A percentile compares a stretch with the other conserved stretches of the same genome.
Conservation (phyloP, 345 rosid species). For the Hibiscus mutabilis region DNA sequence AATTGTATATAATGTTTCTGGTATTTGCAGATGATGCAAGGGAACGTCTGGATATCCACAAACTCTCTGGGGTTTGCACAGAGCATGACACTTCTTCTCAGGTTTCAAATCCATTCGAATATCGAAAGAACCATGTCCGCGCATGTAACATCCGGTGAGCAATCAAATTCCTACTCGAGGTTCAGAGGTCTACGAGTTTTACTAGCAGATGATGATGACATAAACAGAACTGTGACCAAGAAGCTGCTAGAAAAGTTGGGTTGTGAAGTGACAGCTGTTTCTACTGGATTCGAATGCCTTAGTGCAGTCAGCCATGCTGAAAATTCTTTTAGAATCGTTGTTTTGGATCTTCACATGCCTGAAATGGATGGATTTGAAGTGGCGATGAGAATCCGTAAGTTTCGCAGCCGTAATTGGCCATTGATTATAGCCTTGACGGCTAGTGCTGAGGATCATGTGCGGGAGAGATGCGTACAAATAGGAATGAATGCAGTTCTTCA, state of each 20-base stretch:
- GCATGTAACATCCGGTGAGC: slow-evolving; percentile 34
- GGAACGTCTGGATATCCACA: slow-evolving; percentile 68
- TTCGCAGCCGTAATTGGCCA: slow-evolving; percentile 66
- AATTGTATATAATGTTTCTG: not conserved
- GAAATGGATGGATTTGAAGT: slow-evolving; percentile 95
- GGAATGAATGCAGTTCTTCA: slow-evolving; percentile 89
- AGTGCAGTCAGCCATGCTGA: slow-evolving; percentile 47
- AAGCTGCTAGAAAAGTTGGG: slow-evolving; percentile 81
- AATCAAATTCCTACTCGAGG: slow-evolving; percentile 41
- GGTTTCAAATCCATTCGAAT: slow-evolving; percentile 53
- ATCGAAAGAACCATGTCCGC: slow-evolving; percentile 35
- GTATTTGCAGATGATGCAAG: slow-evolving; percentile 86
- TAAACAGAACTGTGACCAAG: slow-evolving; percentile 70
- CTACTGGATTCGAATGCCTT: slow-evolving; percentile 87
- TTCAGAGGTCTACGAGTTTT: slow-evolving; percentile 62
- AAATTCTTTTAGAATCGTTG: slow-evolving; percentile 49
- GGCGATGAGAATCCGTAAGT: slow-evolving; percentile 78
- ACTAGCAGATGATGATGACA: slow-evolving; percentile 66
- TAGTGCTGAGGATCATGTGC: slow-evolving; percentile 66
- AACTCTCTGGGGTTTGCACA: slow-evolving; percentile 55
- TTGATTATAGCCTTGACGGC: slow-evolving; percentile 84
- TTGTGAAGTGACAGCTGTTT: slow-evolving; percentile 73
- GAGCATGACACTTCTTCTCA: slow-evolving; percentile 63
- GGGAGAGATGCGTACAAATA: slow-evolving; percentile 64
- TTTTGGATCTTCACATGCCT: slow-evolving; percentile 86